These are phyloP conservation scores for Colletotrichum scovillei DNA, from an alignment of 2,329 filamentous ascomycete genomes.

Conservation along the genomic window DNA sequence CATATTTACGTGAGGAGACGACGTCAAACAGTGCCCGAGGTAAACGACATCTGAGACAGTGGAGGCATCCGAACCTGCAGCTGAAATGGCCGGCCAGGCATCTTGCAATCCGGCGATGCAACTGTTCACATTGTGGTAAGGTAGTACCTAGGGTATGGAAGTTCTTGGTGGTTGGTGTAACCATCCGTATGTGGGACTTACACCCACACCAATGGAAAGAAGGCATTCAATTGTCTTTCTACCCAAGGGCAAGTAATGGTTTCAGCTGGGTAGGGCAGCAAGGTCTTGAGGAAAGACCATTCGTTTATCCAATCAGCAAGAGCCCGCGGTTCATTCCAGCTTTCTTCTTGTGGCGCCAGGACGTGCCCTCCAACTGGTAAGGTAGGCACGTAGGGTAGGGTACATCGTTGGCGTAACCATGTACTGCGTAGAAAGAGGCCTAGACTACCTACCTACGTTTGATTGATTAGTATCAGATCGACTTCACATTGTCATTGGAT, in stretches of 20 bases:
- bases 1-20: neutral
- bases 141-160: neutral
- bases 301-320: neutral
- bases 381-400: neutral
- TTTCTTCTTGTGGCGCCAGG: neutral
- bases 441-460: neutral
- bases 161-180: neutral
- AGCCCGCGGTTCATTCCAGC: neutral
- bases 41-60: neutral
- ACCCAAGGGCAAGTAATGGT: neutral
- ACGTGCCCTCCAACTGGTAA: neutral
- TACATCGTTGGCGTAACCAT: neutral
- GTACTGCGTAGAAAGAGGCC: neutral
- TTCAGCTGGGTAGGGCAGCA: neutral
- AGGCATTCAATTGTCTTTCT: neutral
- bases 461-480: neutral
- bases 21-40: neutral
- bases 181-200: neutral
- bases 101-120: neutral
- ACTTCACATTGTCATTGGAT: neutral
- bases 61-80: neutral
- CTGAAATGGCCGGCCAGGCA: neutral
- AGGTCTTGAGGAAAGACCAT: neutral
- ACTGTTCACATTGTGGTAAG: neutral
- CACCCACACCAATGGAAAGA: neutral